Evolutionary conservation across 139 green algal genomes (phyloP), one percentile per base, ranked within the genome.

Genomic region (Tetradesmus obliquus): DNA sequence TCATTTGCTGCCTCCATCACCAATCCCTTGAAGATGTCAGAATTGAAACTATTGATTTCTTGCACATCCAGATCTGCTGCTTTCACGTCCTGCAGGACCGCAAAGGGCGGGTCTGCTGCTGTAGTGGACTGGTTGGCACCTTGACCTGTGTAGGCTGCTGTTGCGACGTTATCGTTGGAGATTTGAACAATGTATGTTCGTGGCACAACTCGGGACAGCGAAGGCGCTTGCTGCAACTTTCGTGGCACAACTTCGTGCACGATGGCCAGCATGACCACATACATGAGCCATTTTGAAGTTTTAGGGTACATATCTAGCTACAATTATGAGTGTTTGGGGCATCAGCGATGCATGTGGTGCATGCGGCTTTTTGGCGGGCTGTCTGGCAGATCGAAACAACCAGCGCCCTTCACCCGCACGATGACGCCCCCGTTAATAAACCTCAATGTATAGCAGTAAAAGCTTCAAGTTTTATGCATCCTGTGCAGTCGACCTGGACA

Each of bases 181-280:
- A 87, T 24, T 54, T 87, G 82, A 20, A 87, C 55, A 12, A 87
- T 87, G 82, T 55, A 87, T 3, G n/a, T 74, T 7, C 55, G 13
- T 54, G 82, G 82, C n/a, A 87, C 62, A 2, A 87, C 55, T 51
- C 4, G 82, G 17, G 82, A 58, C 2, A 74, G 5, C 17, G 82
- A 22, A n/a, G 82, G 24, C 6, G 51, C 82, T 87, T 87, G 82
- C 82, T 87, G 82, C 20, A 87, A 60, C 45, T 87, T 87, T 58
- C 82, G 82, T 5, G 82, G 24, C 10, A 55, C 82, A 87, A 76
- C 66, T 76, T 76, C 66, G 17, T 24, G 66, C 66, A 24, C 66
- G 66, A 76, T 24, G 17, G 66, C 15, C 66, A 76, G 66, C 66
- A n/a, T 24, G 66, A 76, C 17, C 17, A 76, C 66, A 19, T 76